Evolutionary conservation across 371 early-diverging fungal species (phyloP).

Genomic region (Mortierella sp.): DNA sequence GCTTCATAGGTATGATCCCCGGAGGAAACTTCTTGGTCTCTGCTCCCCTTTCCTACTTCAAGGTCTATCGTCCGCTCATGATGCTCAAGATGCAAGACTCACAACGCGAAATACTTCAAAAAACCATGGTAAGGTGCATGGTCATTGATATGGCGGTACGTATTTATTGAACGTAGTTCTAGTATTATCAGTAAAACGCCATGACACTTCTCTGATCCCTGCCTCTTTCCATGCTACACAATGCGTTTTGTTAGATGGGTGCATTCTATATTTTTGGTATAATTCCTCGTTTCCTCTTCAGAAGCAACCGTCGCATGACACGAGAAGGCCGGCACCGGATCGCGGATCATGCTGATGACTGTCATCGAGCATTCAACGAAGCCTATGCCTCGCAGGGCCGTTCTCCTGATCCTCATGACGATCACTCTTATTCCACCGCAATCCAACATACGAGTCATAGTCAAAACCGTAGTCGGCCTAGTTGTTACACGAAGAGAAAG

Average conservation of each 20-base stretch:
- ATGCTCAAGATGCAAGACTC: conserved; percentile 3
- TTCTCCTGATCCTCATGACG: not conserved
- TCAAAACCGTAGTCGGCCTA: too few species aligned
- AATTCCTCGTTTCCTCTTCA: conserved; percentile 12
- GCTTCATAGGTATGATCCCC: conserved; percentile 22
- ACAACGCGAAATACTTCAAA: conserved; percentile 1
- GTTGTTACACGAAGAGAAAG: too few species aligned
- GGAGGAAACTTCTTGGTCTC: conserved; percentile 7
- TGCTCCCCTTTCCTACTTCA: conserved; percentile 8
- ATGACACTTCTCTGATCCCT: not conserved
- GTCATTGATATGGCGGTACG: conserved; percentile 11
- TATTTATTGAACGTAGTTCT: not conserved
- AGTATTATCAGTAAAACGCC: not conserved
- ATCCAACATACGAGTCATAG: not conserved
- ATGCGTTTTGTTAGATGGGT: conserved; percentile 19
- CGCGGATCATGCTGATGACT: conserved; percentile 21
- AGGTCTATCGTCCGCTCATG: conserved; percentile 21
- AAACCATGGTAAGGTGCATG: conserved; percentile 9
- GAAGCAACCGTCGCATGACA: conserved; percentile 20
- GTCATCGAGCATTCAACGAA: conserved; percentile 12
- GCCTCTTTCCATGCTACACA: not conserved
- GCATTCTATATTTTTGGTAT: conserved; percentile 10
- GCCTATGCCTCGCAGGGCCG: not conserved
- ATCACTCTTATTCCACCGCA: not conserved
- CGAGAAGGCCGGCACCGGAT: not conserved